phyloP scores from a whole-genome alignment of 2,329 filamentous ascomycete genomes.

The Pyrenochaeta sp. region DNA sequence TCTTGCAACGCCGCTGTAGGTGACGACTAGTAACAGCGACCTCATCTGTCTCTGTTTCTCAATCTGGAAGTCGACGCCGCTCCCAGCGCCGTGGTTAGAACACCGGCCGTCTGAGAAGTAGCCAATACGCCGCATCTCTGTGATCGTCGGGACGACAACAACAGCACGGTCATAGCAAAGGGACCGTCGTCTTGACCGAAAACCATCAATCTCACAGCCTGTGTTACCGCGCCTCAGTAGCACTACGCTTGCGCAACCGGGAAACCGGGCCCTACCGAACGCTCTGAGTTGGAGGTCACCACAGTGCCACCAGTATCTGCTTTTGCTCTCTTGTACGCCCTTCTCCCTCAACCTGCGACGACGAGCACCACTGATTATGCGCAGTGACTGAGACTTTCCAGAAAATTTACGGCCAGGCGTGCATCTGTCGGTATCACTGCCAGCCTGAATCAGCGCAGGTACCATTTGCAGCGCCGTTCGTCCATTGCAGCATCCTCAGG shows the following conservation, averaged over 20 bases:
- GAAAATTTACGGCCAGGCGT: conserved; percentile 54
- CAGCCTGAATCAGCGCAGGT: conserved; percentile 47
- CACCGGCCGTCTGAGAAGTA: conserved; percentile 12
- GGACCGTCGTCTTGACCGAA: conserved; percentile 43
- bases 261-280: conserved; percentile 53
- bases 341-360: conserved; percentile 48
- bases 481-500: conserved; percentile 34
- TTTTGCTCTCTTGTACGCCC: conserved; percentile 52
- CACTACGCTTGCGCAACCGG: conserved; percentile 59
- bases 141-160: conserved; percentile 35
- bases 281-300: conserved; percentile 45
- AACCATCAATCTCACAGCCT: conserved; percentile 46
- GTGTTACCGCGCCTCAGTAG: conserved; percentile 50
- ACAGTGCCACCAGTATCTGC: conserved; percentile 48
- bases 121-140: conserved; percentile 36
- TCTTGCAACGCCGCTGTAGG: conserved; percentile 40
- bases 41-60: conserved; percentile 30
- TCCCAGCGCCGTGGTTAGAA: conserved; percentile 36
- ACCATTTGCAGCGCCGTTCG: conserved; percentile 43
- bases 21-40: conserved; percentile 22
- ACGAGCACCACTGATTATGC: conserved; percentile 49
- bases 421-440: conserved; percentile 55
- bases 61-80: conserved; percentile 36
- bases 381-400: conserved; percentile 53
- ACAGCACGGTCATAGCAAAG: conserved; percentile 40